Evolutionary conservation across 257 asterid species (phyloP).

Genomic region (Scutellaria baicalensis): DNA sequence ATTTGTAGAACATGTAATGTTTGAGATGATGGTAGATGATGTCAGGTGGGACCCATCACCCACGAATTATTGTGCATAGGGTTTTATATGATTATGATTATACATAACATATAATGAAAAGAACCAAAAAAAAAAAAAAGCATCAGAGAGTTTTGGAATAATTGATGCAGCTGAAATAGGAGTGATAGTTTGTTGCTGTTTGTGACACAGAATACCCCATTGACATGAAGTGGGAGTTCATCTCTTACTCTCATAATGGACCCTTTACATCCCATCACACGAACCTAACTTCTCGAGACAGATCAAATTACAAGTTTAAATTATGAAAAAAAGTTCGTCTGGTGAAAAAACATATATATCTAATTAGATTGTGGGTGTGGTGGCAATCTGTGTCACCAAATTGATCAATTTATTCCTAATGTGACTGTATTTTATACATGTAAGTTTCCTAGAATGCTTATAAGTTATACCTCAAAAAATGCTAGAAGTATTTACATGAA

Average conservation of each 20-base stretch:
- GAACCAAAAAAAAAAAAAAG: neutral
- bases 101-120: neutral
- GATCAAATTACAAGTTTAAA: too few relatives aligned
- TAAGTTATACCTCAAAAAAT: too few relatives aligned
- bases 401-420: too few relatives aligned
- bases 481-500: too few relatives aligned
- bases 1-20: neutral
- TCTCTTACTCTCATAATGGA: constrained; percentile 23
- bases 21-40: neutral
- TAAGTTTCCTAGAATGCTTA: too few relatives aligned
- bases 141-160: neutral
- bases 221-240: constrained; percentile 22
- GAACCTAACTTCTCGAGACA: too few relatives aligned
- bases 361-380: too few relatives aligned
- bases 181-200: constrained; percentile 3
- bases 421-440: too few relatives aligned
- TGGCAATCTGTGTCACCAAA: too few relatives aligned
- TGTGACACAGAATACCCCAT: constrained; percentile 20
- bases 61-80: neutral
- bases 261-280: constrained; percentile 10
- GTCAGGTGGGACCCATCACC: neutral
- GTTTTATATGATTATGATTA: neutral
- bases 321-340: too few relatives aligned
- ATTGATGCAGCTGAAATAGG: too few relatives aligned
- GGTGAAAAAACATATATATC: too few relatives aligned